Evolutionary conservation across 257 asterid species (phyloP), one percentile per base, ranked within the genome.

Genomic region (Solanum virginianum): DNA sequence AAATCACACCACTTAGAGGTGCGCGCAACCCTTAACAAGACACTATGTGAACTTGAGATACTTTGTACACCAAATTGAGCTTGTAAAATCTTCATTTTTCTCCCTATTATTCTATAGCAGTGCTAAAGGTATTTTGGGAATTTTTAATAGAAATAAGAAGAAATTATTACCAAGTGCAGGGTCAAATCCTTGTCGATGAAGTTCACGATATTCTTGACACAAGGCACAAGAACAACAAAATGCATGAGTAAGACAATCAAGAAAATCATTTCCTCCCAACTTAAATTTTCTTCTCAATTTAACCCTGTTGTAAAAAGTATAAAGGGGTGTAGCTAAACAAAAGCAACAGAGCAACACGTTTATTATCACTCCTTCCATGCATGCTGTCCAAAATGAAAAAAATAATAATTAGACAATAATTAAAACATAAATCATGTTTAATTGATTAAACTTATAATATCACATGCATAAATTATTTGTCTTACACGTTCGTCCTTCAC

Each of bases 161-260:
- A 15, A 47, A 8, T 84, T 86, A 8, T 84, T 86, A 88, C 89
- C 91, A 39, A 87, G 80, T 53, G 84, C 66, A 60, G 89, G 89
- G 85, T 89, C 89, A 32, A 77, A 87, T 63, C 91, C 91, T 16
- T 71, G 89, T 83, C 75, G 85, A 65, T 89, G 81, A 20, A 87
- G 91, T 85, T 89, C 88, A 2, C 88, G 86, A 70, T 89, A 87
- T 62, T 85, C 89, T 89, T 89, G 91, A 24, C 91, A 89, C 11
- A 89, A 83, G 4, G 90, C 88, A 80, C 90, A 88, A 57, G 4
- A 59, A 82, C 57, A 45, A 13, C 89, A 87, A 29, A 80, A 24
- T 65, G 51, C 18, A 87, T 87, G 89, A 80, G 77, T 59, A 39
- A 89, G 68, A 84, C 86, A 89, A 87, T 89, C 91, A 5, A 63